phyloP scores from a whole-genome alignment of 768 basidiomycete genomes.

The Termitomyces sp. region DNA sequence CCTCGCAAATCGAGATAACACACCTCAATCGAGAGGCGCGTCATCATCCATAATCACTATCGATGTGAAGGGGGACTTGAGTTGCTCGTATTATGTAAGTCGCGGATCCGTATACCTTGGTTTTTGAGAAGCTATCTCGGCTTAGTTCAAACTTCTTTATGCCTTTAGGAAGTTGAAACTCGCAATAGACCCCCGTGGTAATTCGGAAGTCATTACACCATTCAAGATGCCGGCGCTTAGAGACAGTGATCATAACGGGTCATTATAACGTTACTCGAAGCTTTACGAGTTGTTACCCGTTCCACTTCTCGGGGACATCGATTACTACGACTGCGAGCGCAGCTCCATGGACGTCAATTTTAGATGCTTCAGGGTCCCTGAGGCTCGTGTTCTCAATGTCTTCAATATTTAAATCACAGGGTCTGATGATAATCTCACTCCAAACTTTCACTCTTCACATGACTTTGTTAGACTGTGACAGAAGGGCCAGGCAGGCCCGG shows the following conservation, averaged over 20 bases:
- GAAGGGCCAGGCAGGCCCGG: neutral
- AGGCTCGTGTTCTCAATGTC: no score
- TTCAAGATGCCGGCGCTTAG: neutral
- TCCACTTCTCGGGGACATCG: no score
- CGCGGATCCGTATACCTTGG: neutral
- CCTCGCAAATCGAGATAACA: neutral
- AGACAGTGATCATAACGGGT: neutral
- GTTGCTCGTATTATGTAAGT: neutral
- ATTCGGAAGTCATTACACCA: neutral
- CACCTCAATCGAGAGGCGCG: neutral
- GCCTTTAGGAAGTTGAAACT: neutral
- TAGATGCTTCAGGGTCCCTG: no score
- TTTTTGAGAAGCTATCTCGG: neutral
- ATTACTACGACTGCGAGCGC: no score
- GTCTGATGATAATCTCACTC: neutral
- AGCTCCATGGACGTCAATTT: no score
- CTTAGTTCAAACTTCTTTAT: neutral
- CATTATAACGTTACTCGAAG: neutral
- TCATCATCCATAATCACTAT: neutral
- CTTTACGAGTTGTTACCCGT: no score
- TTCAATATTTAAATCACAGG: neutral
- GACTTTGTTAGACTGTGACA: neutral
- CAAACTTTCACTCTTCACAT: neutral
- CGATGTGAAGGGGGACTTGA: neutral
- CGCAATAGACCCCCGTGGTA: neutral